A percentile compares a stretch with the other conserved stretches of the same genome.
These are phyloP conservation scores for Alternaria solani DNA, from an alignment of 2,329 filamentous ascomycete genomes.

Conservation along the genomic window DNA sequence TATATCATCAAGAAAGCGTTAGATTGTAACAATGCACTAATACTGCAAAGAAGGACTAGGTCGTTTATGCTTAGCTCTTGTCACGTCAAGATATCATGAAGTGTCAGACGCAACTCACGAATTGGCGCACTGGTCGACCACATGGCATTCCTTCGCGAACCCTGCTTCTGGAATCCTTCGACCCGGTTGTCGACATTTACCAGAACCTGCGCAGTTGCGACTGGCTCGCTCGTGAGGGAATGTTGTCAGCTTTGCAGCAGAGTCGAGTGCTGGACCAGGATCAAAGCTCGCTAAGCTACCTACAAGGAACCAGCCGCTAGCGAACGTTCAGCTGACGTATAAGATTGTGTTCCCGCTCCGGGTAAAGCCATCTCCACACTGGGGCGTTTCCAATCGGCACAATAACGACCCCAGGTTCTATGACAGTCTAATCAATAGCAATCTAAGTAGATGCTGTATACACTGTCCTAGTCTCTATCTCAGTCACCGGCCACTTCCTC, in stretches of 20 bases:
- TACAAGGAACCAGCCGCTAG: conserved; percentile 22
- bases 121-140: background rate
- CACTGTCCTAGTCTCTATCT: conserved; percentile 25
- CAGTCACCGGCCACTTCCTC: conserved; percentile 32
- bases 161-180: conserved; percentile 2
- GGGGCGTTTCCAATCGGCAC: conserved; percentile 36
- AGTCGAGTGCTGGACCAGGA: conserved; percentile 19
- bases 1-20: background rate
- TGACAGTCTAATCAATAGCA: conserved; percentile 41
- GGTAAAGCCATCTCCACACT: conserved; percentile 31
- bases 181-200: background rate
- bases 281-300: conserved; percentile 29
- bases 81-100: background rate
- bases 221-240: conserved; percentile 5
- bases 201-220: conserved; percentile 10
- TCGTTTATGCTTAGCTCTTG: background rate
- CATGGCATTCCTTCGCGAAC: conserved; percentile 2
- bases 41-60: background rate
- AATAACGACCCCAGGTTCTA: conserved; percentile 24
- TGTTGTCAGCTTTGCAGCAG: conserved; percentile 16
- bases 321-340: conserved; percentile 34
- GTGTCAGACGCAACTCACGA: background rate
- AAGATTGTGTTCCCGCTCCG: conserved; percentile 23
- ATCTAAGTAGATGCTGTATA: conserved; percentile 42
- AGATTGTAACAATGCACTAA: background rate